phyloP scores from a whole-genome alignment of 768 basidiomycete genomes.

The Omphalotus guepiniiformis region DNA sequence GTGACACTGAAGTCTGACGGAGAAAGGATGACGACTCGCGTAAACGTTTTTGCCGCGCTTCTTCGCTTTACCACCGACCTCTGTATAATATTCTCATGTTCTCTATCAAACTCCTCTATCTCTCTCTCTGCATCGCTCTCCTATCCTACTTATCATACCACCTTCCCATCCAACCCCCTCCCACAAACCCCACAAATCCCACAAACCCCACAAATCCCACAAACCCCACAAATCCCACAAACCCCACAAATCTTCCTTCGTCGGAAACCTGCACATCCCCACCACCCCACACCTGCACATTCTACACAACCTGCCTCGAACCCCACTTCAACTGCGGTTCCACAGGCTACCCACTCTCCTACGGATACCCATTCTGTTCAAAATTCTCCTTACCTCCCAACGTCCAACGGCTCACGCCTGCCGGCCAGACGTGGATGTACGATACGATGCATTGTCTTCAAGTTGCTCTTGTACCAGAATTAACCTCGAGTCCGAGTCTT shows the following conservation, averaged over 20 bases:
- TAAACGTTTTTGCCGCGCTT: no score
- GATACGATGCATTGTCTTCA: conserved; percentile 46
- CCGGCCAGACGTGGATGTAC: conserved; percentile 40
- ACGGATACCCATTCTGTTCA: conserved; percentile 36
- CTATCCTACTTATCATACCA: no score
- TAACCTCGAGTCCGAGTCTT: neutral
- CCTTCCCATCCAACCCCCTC: no score
- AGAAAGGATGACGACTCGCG: no score
- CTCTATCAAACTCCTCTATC: no score
- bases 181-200: no score
- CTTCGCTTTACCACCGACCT: no score
- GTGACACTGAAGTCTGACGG: no score
- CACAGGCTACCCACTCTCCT: conserved; percentile 38
- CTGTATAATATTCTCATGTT: no score
- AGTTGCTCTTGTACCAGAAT: conserved; percentile 32
- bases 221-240: no score
- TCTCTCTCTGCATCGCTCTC: no score
- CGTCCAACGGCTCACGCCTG: conserved; percentile 22
- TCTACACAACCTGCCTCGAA: conserved; percentile 43
- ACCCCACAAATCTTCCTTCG: neutral
- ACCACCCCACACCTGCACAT: conserved; percentile 34
- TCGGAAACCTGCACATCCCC: conserved; percentile 19
- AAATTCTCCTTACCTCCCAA: conserved; percentile 27
- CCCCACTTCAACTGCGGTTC: conserved; percentile 40
- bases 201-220: no score